Percentiles rank a stretch among this genome's conserved stretches.
phyloP scores from a whole-genome alignment of 2,329 filamentous ascomycete genomes.

The Fusarium sp. region DNA sequence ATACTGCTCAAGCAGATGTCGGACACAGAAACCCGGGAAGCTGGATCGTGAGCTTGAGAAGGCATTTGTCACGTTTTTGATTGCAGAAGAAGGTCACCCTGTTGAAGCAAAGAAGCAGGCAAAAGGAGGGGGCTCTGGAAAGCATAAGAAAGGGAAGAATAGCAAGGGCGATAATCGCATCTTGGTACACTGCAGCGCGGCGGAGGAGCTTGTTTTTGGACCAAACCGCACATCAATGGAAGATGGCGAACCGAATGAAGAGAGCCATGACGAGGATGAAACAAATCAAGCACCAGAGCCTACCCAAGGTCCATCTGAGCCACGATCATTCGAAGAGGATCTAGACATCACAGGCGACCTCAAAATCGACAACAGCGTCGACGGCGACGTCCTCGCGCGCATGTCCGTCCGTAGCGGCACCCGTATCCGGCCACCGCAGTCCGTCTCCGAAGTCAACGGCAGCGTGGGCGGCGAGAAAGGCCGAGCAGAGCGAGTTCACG shows the following conservation, averaged over 20 bases:
- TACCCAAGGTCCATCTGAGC: not conserved
- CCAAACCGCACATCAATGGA: constrained; percentile 12
- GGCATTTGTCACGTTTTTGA: constrained; percentile 58
- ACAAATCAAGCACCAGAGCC: not conserved
- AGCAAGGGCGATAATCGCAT: constrained; percentile 50
- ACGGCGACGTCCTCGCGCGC: constrained; percentile 56
- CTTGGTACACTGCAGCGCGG: constrained; percentile 27
- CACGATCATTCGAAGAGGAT: constrained; percentile 2
- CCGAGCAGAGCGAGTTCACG: constrained; percentile 63
- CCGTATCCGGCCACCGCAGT: constrained; percentile 54
- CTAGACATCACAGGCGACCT: not conserved
- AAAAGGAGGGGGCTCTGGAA: constrained; percentile 54
- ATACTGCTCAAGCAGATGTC: constrained; percentile 70
- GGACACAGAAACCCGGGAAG: constrained; percentile 63
- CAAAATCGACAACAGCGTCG: constrained; percentile 48
- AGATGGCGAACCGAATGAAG: not conserved
- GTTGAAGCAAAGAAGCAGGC: constrained; percentile 43
- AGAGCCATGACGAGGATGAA: constrained; percentile 1
- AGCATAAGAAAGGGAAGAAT: constrained; percentile 57
- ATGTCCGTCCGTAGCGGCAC: constrained; percentile 56
- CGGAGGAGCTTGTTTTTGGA: constrained; percentile 36
- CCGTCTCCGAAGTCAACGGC: constrained; percentile 65
- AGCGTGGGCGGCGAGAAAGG: constrained; percentile 69
- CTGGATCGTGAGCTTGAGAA: constrained; percentile 66
- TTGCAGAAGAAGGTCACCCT: constrained; percentile 1